These are phyloP conservation scores for Colletotrichum sp. DNA, from an alignment of 2,329 filamentous ascomycete genomes.

Conservation along the genomic window DNA sequence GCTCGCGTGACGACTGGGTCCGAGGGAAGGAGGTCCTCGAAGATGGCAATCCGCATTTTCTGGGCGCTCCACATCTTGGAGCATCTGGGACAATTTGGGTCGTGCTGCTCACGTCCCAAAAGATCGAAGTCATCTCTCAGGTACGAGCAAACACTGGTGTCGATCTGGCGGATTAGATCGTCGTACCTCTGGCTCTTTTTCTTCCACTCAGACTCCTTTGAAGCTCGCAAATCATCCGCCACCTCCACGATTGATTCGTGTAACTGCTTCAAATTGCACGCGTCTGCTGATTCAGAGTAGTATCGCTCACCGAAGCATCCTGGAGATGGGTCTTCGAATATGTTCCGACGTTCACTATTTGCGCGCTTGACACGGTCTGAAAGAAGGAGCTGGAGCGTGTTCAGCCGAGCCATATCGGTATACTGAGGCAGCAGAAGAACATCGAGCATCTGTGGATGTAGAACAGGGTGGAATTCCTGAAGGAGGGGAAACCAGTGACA, in stretches of 20 bases:
- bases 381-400: slow-evolving; percentile 41
- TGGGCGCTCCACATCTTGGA: slow-evolving; percentile 29
- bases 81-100: slow-evolving; percentile 39
- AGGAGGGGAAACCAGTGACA: slow-evolving; percentile 51
- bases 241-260: slow-evolving; percentile 27
- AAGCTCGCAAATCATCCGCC: slow-evolving; percentile 19
- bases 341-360: slow-evolving; percentile 34
- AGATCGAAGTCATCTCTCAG: slow-evolving; percentile 24
- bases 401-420: slow-evolving; percentile 55
- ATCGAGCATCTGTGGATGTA: slow-evolving; percentile 56
- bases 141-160: slow-evolving; percentile 35
- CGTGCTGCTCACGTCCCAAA: slow-evolving; percentile 24
- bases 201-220: slow-evolving; percentile 38
- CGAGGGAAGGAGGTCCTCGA: slow-evolving; percentile 45
- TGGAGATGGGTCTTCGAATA: slow-evolving; percentile 49
- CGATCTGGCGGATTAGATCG: slow-evolving; percentile 31
- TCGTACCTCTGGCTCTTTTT: slow-evolving; percentile 33
- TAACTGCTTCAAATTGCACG: slow-evolving; percentile 15
- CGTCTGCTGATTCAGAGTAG: slow-evolving; percentile 27
- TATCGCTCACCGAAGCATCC: slow-evolving; percentile 32
- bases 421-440: slow-evolving; percentile 54
- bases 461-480: slow-evolving; percentile 52
- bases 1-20: slow-evolving; percentile 32
- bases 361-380: slow-evolving; percentile 31
- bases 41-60: slow-evolving; percentile 38